A percentile compares a stretch with the other conserved stretches of the same genome.
These are phyloP conservation scores for Somion occarium DNA, from an alignment of 1,284 basidiomycete genomes.

Conservation along the genomic window DNA sequence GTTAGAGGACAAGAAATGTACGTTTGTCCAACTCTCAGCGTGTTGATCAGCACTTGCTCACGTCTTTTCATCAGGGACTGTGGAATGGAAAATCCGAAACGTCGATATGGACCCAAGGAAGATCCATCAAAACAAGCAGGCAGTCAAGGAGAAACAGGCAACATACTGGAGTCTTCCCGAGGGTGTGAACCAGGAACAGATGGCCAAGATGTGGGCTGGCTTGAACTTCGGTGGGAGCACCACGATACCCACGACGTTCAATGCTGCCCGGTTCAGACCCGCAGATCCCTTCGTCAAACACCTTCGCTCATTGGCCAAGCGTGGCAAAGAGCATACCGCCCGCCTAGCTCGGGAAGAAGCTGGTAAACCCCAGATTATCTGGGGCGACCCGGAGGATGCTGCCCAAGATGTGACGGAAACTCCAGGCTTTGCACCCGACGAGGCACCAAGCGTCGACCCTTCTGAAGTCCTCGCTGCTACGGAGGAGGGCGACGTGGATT, in stretches of 20 bases:
- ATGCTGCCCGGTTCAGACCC: constrained; percentile 7
- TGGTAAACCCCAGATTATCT: constrained; percentile 11
- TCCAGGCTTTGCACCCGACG: no score
- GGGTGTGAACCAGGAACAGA: constrained; percentile 38
- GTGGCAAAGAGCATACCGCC: constrained; percentile 8
- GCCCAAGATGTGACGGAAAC: no score
- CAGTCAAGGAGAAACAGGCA: constrained; percentile 36
- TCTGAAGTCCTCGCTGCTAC: no score
- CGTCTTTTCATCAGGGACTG: constrained; percentile 40
- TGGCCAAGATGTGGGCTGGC: constrained; percentile 42
- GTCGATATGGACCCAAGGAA: constrained; percentile 27
- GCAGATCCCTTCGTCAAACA: constrained; percentile 1
- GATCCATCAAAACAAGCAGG: constrained; percentile 30
- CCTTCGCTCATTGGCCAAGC: constrained; percentile 8
- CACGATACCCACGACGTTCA: constrained; percentile 3
- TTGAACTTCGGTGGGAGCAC: constrained; percentile 38
- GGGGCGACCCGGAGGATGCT: constrained; percentile 9
- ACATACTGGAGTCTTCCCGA: constrained; percentile 42
- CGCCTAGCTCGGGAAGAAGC: neutral
- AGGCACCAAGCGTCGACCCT: no score
- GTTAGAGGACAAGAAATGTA: constrained; percentile 29
- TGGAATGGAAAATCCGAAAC: constrained; percentile 45
- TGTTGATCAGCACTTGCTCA: neutral
- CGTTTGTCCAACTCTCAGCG: constrained; percentile 8
- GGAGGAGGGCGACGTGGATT: no score